Percentiles rank a stretch among this genome's conserved stretches.
Evolutionary conservation across 108 stramenopile genomes (phyloP).

Genomic region (Cyclotella kingstonii): DNA sequence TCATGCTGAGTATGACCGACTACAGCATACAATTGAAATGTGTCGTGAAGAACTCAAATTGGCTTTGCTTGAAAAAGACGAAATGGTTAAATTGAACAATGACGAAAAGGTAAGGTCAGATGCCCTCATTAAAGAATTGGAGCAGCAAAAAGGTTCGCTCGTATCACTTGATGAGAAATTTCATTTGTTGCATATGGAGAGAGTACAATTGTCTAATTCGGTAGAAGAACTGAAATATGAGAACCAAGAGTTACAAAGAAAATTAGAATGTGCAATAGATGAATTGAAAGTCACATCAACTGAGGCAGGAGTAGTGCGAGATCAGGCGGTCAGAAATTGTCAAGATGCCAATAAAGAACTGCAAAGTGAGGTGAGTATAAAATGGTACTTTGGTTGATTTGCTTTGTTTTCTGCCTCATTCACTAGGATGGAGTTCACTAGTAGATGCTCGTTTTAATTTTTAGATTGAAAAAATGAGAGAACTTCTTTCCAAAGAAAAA

Average conservation of each 20-base stretch:
- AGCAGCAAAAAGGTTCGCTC: conserved; percentile 7
- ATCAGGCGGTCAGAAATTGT: conserved; percentile 3
- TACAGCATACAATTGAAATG: conserved; percentile 34
- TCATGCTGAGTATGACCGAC: conserved; percentile 20
- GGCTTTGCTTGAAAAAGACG: conserved; percentile 17
- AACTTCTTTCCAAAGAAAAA: conserved; percentile 30
- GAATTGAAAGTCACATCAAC: conserved; percentile 4
- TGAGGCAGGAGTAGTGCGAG: conserved; percentile 2
- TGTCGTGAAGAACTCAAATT: conserved; percentile 23
- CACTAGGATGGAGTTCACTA: not conserved
- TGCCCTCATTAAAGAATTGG: conserved; percentile 11
- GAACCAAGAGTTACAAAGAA: too few relatives aligned
- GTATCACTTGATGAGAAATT: conserved; percentile 18
- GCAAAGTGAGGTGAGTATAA: not conserved
- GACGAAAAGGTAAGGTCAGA: conserved; percentile 5
- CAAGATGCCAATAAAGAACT: conserved; percentile 12
- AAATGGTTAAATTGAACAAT: not conserved
- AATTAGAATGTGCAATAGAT: conserved; percentile 5
- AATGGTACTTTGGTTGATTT: not conserved
- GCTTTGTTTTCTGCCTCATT: not conserved
- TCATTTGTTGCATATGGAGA: conserved; percentile 9
- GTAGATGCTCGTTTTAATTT: not conserved
- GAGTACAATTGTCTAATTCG: conserved; percentile 1
- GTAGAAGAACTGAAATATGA: conserved; percentile 7
- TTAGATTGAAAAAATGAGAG: conserved; percentile 3